These are phyloP conservation scores for Gillenia trifoliata DNA, from an alignment of 306 rosid species.

Conservation along the genomic window DNA sequence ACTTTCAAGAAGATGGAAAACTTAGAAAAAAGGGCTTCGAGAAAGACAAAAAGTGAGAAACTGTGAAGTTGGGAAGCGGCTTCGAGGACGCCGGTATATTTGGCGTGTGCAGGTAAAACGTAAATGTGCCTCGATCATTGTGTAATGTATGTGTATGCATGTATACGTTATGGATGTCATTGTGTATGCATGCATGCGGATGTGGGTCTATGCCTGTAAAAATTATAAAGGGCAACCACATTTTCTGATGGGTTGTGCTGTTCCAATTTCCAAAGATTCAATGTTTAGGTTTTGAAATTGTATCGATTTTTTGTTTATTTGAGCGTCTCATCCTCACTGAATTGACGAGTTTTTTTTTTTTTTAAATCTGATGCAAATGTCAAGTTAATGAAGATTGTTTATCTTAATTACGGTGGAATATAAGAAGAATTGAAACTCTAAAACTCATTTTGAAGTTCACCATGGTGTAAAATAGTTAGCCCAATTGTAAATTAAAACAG, in stretches of 20 bases:
- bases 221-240: no score
- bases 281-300: no score
- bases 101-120: slow-evolving; percentile 43
- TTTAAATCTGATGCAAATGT: no score
- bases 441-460: no score
- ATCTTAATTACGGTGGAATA: not conserved
- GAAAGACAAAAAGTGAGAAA: slow-evolving; percentile 19
- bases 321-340: no score
- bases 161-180: not conserved
- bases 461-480: no score
- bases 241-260: not conserved
- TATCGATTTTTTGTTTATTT: no score
- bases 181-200: not conserved
- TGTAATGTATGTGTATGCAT: not conserved
- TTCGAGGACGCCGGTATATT: slow-evolving; percentile 73
- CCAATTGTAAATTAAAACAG: no score
- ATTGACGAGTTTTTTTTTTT: no score
- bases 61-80: slow-evolving; percentile 10
- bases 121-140: slow-evolving; percentile 22
- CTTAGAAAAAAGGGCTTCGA: not conserved
- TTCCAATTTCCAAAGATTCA: no score
- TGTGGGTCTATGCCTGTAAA: not conserved
- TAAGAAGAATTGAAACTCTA: no score
- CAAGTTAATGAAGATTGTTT: no score
- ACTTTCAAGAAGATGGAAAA: not conserved